Percentiles rank a stretch among this genome's conserved stretches.
phyloP scores from a whole-genome alignment of 1,284 basidiomycete genomes.

The Abortiporus biennis region DNA sequence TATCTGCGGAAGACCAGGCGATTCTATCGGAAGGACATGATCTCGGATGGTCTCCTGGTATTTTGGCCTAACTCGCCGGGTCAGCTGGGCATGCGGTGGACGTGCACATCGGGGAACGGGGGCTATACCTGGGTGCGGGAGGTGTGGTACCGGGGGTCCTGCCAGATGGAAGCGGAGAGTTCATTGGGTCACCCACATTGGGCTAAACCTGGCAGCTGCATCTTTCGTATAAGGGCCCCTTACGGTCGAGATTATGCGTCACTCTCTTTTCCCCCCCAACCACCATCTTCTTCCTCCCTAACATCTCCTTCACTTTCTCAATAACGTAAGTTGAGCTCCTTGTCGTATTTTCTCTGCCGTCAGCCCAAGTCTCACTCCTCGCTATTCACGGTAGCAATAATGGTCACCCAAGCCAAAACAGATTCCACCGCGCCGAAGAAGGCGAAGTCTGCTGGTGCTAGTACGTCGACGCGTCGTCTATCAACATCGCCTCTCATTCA shows the following conservation, averaged over 20 bases:
- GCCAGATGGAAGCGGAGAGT: too few species aligned
- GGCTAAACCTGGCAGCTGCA: slow-evolving; percentile 7
- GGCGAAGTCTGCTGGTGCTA: slow-evolving; percentile 13
- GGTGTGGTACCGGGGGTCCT: slow-evolving; percentile 19
- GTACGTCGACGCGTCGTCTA: slow-evolving; percentile 7
- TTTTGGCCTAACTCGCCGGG: too few species aligned
- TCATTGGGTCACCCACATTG: slow-evolving; percentile 6
- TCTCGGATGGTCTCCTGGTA: too few species aligned
- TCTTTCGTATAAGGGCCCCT: slow-evolving; percentile 25
- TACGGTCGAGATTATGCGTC: slow-evolving; percentile 19
- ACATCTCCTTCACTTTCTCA: slow-evolving; percentile 4
- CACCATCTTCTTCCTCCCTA: slow-evolving; percentile 13
- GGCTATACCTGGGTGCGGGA: too few species aligned
- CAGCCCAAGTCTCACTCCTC: too few species aligned
- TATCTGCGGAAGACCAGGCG: too few species aligned
- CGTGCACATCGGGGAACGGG: too few species aligned
- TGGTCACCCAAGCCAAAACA: slow-evolving; percentile 17
- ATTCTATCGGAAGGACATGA: too few species aligned
- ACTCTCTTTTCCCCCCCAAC: slow-evolving; percentile 20
- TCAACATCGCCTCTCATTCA: not conserved
- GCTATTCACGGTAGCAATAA: slow-evolving; percentile 6
- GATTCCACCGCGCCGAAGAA: slow-evolving; percentile 21
- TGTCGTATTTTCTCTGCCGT: too few species aligned
- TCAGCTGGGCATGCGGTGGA: too few species aligned
- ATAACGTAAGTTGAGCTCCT: slow-evolving; percentile 4